Evolutionary conservation across 495 filamentous ascomycete species (phyloP), one percentile per base, ranked within the genome.

Genomic region (Choiromyces venosus): DNA sequence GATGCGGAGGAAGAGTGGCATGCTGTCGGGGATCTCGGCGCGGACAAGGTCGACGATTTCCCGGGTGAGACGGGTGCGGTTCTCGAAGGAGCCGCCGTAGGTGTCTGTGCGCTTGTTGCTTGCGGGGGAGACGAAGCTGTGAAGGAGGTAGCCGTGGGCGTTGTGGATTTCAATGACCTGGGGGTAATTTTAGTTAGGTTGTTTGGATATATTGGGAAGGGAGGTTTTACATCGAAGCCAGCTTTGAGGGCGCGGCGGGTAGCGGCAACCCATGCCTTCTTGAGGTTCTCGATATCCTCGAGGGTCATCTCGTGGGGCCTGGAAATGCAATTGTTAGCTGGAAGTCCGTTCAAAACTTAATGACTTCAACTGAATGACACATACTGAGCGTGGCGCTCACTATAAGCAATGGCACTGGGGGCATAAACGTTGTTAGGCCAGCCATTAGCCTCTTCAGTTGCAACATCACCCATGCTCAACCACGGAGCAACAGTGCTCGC

Each of bases 381-480:
- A 61, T 80, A 74, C 72, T 65, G 80, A 52, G 82, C 81, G 83
- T 80, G 87, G 37, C 76, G 77, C 66, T 84, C 83, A 44, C 84
- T 82, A 84, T 79, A 88, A 71, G 81, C 82, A 77, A 86, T 85
- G 70, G 82, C 84, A 66, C 83, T 86, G 0, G 91, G 88, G 0
- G 82, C 91, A 19, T 87, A 83, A 5, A 93, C 87, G 74, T 92
- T 84, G 25, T 89, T 86, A 0, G 87, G 88, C 92, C 92, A 96
- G 10, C 89, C 89, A 12, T 25, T 25, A 39, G 81, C 83, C 36
- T 84, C 86, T 68, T 87, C 83, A 0, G 83, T 84, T 0, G 90
- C 90, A 0, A 84, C 78, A 40, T 75, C 83, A 9, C 84, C 83
- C 56, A 72, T 65, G 73, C 82, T 82, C 5, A 92, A 73, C 90